Evolutionary conservation across 306 rosid species (phyloP), one percentile per base, ranked within the genome.

Genomic region (Medicago ruthenica): DNA sequence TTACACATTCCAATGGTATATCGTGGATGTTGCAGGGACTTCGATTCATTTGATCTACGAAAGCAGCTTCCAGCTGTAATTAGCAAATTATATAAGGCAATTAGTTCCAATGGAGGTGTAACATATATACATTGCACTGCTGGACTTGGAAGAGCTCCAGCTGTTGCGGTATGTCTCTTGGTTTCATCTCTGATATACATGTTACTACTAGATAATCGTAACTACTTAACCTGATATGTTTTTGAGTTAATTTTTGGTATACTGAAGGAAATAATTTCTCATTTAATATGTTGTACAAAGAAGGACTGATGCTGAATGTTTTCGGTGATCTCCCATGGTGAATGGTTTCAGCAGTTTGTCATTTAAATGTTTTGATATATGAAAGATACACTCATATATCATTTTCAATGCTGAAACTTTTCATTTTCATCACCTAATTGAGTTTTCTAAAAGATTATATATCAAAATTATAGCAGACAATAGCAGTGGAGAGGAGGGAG

Each of bases 111-210:
- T 71, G 99, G 98, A 68, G 99, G 99, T 45, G 91, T 92, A 69
- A 80, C 93, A 77, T 96, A 92, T 79, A 71, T 96, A 66, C 99
- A 96, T 78, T 96, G 99, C 85, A 96, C 99, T 78, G 99, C 99
- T 77, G 99, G 99, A 79, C 88, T 96, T 68, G 99, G 99, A 80
- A 89, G 99, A 86, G 99, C 99, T 83, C 99, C 99, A 21, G 92
- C 96, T 75, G 89, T 84, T 85, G 91, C 83, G 78, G 98, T 90
- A 89, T 61, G 87, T 82, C 44, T 27, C 63, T 22, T 24, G 77
- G 63, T 63, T 85, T 67, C 69, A 22, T 73, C 62, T 77, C 20
- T 76, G 16, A 40, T 59, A 12, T 63, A 22, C 65, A 41, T 15
- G 75, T 53, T 71, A 64, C 59, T 58, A 10, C 22, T 42, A 41